Evolutionary conservation across 768 basidiomycete genomes (phyloP), one percentile per base, ranked within the genome.

Genomic region (Termitomyces sp.): DNA sequence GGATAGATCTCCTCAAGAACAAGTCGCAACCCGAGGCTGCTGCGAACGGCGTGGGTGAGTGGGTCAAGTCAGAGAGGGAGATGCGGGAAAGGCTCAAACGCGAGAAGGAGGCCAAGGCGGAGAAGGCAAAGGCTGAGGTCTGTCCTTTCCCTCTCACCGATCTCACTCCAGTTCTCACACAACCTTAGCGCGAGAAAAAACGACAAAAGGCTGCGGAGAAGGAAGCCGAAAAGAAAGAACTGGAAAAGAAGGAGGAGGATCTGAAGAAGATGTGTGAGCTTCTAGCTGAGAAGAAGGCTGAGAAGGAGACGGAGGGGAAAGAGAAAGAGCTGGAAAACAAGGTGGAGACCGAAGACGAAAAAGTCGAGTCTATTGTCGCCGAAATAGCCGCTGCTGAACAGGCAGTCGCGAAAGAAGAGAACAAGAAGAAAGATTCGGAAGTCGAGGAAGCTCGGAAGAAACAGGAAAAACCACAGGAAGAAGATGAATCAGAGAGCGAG

Each of bases 11-110:
- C 58, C 76, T 96, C 57, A 87, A 87, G 72, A 87, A 92, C 75
- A 94, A 95, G 74, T 85, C 87, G 22, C 78, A 88, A 54, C 92
- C 92, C 2, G 87, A 92, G 65, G 76, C 78, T 2, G 91, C 92
- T 26, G 87, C 90, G 2, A 73, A 76, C 22, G 84, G 81, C 13
- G 86, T 85, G 22, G 76, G 75, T 1, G 79, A 73, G 40, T 95
- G 92, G 92, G 90, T 93, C 16, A 70, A 80, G 52, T 76, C 78
- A 53, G 91, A 93, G 74, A 80, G 88, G 61, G 83, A 85, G 70
- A 83, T 92, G 77, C 78, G 80, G 61, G 89, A 88, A 71, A 79
- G 86, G 62, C 72, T 92, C 59, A 79, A 80, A 73, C 79, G 80
- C 65, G 90, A 93, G 74, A 86, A 84, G 65, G 89, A 90, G 67